These are phyloP conservation scores for Epichloe gansuensis DNA, from an alignment of 2,329 filamentous ascomycete species.

Conservation along the genomic window DNA sequence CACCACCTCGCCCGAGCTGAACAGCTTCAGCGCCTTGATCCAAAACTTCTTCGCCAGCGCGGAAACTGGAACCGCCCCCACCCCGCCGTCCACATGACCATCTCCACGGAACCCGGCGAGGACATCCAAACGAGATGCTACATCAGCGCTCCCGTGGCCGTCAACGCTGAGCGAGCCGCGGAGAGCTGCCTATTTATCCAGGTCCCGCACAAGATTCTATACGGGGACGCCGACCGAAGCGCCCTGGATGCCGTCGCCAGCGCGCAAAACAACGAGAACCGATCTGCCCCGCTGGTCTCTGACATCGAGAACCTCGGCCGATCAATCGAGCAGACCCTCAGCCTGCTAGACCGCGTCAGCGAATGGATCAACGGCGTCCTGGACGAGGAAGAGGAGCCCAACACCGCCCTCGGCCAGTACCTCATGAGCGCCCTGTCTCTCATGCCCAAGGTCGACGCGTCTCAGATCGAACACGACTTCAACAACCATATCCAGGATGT, in stretches of 20 bases:
- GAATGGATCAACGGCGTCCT: constrained; percentile 89
- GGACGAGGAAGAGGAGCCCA: constrained; percentile 84
- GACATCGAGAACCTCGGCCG: constrained; percentile 85
- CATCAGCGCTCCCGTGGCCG: constrained; percentile 88
- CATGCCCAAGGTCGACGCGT: constrained; percentile 84
- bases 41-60: constrained; percentile 99
- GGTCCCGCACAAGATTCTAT: constrained; percentile 87
- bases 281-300: constrained; percentile 61
- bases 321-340: constrained; percentile 75
- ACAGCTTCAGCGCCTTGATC: constrained; percentile 92
- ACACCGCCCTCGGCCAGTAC: constrained; percentile 86
- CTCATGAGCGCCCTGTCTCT: constrained; percentile 87
- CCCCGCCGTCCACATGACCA: constrained; percentile 93
- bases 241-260: constrained; percentile 71
- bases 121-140: constrained; percentile 87
- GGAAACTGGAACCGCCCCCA: constrained; percentile 95
- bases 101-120: constrained; percentile 78
- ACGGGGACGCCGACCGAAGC: constrained; percentile 58
- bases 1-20: constrained; percentile 90
- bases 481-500: constrained; percentile 99
- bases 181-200: constrained; percentile 97
- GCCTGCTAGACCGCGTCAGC: constrained; percentile 80
- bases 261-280: constrained; percentile 67
- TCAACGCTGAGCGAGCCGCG: constrained; percentile 85
- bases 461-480: constrained; percentile 93